phyloP scores from a whole-genome alignment of 2,329 filamentous ascomycete genomes.

The Magnaporthiopsis incrustans region DNA sequence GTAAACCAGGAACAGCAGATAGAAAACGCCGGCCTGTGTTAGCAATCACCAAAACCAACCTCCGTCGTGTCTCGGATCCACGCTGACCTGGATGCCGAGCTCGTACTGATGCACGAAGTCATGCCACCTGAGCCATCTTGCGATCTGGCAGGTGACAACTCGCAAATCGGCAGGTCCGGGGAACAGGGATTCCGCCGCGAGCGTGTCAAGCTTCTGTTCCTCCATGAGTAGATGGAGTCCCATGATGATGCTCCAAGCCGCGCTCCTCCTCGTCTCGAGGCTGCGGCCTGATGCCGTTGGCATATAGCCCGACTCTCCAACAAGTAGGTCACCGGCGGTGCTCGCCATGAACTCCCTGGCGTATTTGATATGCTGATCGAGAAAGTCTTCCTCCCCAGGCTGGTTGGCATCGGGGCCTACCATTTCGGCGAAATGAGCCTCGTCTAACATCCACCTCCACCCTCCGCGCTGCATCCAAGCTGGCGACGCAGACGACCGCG shows the following conservation, averaged over 20 bases:
- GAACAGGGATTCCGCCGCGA: conserved; percentile 34
- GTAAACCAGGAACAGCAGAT: background rate
- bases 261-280: conserved; percentile 48
- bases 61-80: conserved; percentile 28
- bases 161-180: conserved; percentile 46
- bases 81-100: conserved; percentile 42
- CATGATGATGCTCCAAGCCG: conserved; percentile 61
- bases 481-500: conserved; percentile 41
- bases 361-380: conserved; percentile 45
- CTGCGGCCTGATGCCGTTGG: conserved; percentile 50
- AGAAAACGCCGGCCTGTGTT: conserved; percentile 6
- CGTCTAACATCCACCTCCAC: conserved; percentile 66
- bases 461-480: conserved; percentile 52
- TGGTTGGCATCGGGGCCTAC: background rate
- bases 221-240: conserved; percentile 82
- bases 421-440: conserved; percentile 20
- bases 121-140: conserved; percentile 70
- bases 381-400: conserved; percentile 26
- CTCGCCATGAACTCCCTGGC: conserved; percentile 60
- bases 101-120: conserved; percentile 41
- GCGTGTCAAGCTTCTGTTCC: conserved; percentile 73
- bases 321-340: conserved; percentile 39
- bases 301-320: conserved; percentile 51
- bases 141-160: conserved; percentile 73
- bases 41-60: conserved; percentile 22